Evolutionary conservation across 257 asterid genomes (phyloP).

Genomic region (Vinca minor): DNA sequence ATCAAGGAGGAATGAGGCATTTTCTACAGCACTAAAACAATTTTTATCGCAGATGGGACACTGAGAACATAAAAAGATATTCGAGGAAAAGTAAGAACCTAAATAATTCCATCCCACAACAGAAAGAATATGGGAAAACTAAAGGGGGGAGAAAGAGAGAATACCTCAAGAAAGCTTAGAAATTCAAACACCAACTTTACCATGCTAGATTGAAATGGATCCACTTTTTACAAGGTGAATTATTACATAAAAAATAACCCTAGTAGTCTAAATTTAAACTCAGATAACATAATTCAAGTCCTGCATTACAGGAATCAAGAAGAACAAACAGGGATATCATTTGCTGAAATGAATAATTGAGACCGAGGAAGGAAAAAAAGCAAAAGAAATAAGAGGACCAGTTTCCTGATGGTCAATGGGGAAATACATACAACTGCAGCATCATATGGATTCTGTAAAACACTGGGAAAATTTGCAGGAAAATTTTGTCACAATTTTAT

Average conservation of each 20-base stretch:
- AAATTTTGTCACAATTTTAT: neutral
- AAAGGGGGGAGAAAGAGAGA: too few species aligned
- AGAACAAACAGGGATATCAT: neutral
- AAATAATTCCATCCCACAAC: too few species aligned
- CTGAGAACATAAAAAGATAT: conserved; percentile 1
- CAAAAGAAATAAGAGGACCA: neutral
- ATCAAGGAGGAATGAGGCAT: neutral
- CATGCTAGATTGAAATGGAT: conserved; percentile 1
- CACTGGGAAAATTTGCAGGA: conserved; percentile 1
- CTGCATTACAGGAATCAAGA: neutral
- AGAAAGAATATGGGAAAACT: too few species aligned
- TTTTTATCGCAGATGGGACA: neutral
- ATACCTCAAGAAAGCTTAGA: neutral
- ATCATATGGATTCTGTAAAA: conserved; percentile 2
- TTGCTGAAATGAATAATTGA: neutral
- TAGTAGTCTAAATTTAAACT: neutral
- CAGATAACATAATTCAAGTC: neutral
- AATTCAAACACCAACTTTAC: neutral
- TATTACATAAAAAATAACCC: neutral
- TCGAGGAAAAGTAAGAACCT: neutral
- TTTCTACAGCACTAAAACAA: neutral
- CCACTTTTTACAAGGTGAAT: neutral
- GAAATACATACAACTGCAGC: conserved; percentile 5
- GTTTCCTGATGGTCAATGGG: conserved; percentile 9
- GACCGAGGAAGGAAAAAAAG: neutral